These are phyloP conservation scores for Beauveria sp. DNA, from an alignment of 2,329 filamentous ascomycete species.

Conservation along the genomic window DNA sequence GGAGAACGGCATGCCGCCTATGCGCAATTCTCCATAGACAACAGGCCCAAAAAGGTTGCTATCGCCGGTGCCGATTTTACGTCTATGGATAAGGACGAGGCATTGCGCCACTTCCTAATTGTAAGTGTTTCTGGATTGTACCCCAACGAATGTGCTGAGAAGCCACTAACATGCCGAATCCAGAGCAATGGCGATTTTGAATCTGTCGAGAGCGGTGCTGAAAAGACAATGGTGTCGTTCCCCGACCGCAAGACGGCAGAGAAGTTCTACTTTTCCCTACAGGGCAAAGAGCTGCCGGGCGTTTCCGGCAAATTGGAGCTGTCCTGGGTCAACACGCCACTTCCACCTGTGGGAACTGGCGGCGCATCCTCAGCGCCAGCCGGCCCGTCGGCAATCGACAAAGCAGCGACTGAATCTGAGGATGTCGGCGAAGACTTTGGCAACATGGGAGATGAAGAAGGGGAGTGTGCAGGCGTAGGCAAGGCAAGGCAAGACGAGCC, in stretches of 20 bases:
- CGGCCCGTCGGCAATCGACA: slow-evolving; percentile 12
- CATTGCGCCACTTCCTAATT: slow-evolving; percentile 62
- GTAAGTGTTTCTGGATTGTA: slow-evolving; percentile 34
- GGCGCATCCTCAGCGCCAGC: not conserved
- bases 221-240: slow-evolving; percentile 51
- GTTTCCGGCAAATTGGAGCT: slow-evolving; percentile 57
- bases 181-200: slow-evolving; percentile 57
- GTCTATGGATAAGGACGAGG: slow-evolving; percentile 55
- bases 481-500: slow-evolving; percentile 18
- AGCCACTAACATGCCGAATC: not conserved
- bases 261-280: slow-evolving; percentile 54
- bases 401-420: slow-evolving; percentile 11
- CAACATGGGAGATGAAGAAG: slow-evolving; percentile 17
- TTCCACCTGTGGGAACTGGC: slow-evolving; percentile 15
- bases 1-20: slow-evolving; percentile 48
- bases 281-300: slow-evolving; percentile 51
- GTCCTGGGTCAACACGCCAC: slow-evolving; percentile 45
- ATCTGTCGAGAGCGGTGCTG: slow-evolving; percentile 42
- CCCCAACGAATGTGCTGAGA: not conserved
- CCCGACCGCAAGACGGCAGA: slow-evolving; percentile 65
- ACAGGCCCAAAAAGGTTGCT: slow-evolving; percentile 61
- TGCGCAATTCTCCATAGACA: slow-evolving; percentile 63
- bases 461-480: slow-evolving; percentile 12
- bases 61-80: slow-evolving; percentile 59
- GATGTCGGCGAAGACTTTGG: slow-evolving; percentile 7